Percentiles rank a stretch among this genome's conserved stretches.
Conservation (phyloP, 73 alveolate species). For the Paramecium sonneborni region DNA sequence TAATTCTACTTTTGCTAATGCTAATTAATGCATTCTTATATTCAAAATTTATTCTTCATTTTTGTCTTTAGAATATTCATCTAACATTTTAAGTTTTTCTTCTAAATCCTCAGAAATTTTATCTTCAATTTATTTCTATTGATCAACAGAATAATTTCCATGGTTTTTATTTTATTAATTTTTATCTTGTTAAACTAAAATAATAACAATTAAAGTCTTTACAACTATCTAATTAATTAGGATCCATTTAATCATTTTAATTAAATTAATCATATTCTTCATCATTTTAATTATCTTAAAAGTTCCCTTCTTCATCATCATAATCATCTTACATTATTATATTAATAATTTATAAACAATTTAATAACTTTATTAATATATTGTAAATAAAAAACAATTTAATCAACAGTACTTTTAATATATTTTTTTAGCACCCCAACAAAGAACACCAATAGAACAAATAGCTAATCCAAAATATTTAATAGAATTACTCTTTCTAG, state of each 20-base stretch:
- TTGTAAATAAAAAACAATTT: background rate
- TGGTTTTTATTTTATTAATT: background rate
- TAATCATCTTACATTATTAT: constrained; percentile 10
- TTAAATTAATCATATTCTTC: constrained; percentile 42
- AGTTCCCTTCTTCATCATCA: background rate
- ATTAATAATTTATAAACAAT: too few relatives aligned
- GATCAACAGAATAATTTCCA: background rate
- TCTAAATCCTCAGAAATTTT: constrained; percentile 83
- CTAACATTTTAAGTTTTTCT: constrained; percentile 77
- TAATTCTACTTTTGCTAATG: constrained; percentile 71
- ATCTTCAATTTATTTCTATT: constrained; percentile 69
- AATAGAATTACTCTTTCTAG: background rate
- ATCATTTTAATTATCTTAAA: background rate
- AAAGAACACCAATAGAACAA: background rate
- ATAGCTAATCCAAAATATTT: background rate
- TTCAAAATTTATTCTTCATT: constrained; percentile 73
- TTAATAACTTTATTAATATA: background rate
- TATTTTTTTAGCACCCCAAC: background rate
- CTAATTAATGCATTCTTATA: constrained; percentile 80
- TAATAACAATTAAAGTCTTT: background rate
- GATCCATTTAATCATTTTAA: background rate
- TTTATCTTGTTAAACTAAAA: background rate
- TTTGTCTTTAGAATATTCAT: constrained; percentile 72
- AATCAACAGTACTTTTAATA: background rate
- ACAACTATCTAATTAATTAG: background rate